These are phyloP conservation scores for Mortierella sp. DNA, from an alignment of 371 early-diverging fungal genomes.

Conservation along the genomic window DNA sequence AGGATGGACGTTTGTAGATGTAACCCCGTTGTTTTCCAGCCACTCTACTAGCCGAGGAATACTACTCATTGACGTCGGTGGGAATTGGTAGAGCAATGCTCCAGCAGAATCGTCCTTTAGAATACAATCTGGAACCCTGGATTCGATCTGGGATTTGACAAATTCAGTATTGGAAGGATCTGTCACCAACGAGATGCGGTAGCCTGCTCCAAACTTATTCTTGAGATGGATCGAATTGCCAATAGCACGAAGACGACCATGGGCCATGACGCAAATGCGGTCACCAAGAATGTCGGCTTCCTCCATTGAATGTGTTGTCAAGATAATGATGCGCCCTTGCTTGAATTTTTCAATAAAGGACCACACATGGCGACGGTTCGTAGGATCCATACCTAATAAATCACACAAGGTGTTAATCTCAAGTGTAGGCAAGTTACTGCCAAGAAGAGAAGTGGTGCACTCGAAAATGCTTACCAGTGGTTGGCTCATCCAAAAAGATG, in stretches of 20 bases:
- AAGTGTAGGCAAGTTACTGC: background rate
- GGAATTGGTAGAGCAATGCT: constrained; percentile 71
- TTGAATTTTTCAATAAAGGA: constrained; percentile 79
- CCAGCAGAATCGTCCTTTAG: constrained; percentile 78
- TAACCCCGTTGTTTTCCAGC: constrained; percentile 56
- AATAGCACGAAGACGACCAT: constrained; percentile 73
- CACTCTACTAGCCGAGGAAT: constrained; percentile 66
- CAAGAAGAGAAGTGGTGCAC: background rate
- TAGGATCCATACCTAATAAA: constrained; percentile 74
- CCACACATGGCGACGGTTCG: constrained; percentile 82
- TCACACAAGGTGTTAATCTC: background rate
- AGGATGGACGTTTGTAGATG: constrained; percentile 14
- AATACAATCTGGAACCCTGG: constrained; percentile 61
- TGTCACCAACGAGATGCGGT: constrained; percentile 60
- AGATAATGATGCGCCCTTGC: constrained; percentile 70
- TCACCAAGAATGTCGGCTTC: constrained; percentile 79
- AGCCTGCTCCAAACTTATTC: constrained; percentile 77
- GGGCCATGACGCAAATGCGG: constrained; percentile 78
- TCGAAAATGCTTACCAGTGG: constrained; percentile 60
- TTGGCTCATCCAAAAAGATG: constrained; percentile 84
- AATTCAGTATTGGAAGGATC: constrained; percentile 48
- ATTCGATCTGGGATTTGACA: constrained; percentile 56
- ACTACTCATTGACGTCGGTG: constrained; percentile 48
- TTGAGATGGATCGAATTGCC: constrained; percentile 76
- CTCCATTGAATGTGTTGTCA: constrained; percentile 84